Conservation (phyloP, 306 rosid species). For the Vigna reflexopilosa region DNA sequence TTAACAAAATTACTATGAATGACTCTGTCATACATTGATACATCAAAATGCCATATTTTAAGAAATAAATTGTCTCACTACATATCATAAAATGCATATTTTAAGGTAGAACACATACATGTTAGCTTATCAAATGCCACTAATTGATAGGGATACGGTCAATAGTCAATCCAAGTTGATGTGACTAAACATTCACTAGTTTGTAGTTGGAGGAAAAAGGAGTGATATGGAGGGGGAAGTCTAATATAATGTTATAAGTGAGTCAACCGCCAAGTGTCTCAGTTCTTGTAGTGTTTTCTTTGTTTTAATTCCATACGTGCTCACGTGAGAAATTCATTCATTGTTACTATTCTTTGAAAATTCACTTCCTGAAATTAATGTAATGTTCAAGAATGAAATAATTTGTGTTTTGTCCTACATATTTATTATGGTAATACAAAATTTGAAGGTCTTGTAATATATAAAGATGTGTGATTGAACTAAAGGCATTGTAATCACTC, state of each 20-base stretch:
- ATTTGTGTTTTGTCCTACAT: not conserved
- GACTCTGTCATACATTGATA: not conserved
- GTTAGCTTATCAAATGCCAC: not conserved
- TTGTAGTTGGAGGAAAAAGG: not conserved
- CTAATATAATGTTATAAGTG: not conserved
- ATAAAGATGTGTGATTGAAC: not conserved
- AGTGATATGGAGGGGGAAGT: not conserved
- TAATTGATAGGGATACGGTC: not conserved
- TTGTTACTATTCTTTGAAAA: not conserved
- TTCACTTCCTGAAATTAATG: conserved; percentile 4
- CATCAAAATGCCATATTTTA: conserved; percentile 7
- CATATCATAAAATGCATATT: not conserved
- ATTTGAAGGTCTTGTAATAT: conserved; percentile 22
- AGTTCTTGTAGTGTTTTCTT: not conserved
- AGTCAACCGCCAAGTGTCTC: not conserved
- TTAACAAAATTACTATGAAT: not conserved
- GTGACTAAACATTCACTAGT: not conserved
- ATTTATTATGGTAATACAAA: not conserved
- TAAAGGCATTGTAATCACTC: conserved; percentile 9
- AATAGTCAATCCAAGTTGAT: not conserved
- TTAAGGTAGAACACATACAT: not conserved
- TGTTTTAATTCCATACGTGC: not conserved
- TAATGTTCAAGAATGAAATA: not conserved
- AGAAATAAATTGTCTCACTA: not conserved
- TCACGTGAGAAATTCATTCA: not conserved